Base-by-base conservation (phyloP, 768 basidiomycete genomes). In the Pulveroboletus sp. region DNA sequence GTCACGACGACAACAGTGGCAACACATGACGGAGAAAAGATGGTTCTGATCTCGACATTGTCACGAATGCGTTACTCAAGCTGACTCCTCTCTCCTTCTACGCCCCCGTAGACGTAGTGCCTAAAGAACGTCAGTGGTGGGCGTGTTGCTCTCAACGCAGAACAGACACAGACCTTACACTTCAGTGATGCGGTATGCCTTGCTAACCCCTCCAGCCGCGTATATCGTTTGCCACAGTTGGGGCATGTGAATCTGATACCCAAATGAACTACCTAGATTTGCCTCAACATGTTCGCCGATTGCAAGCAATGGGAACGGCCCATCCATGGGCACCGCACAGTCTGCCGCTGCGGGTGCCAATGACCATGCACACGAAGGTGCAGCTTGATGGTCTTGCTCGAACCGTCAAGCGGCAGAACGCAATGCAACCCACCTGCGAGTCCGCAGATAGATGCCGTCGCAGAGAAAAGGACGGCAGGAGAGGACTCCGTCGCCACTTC, bases 281-380 rank as follows among this genome's bases (percentile, higher is more conserved):
- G 47, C 36, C 52, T 51, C 14, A 47, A 28, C 4, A 48, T 30
- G 17, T 48, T 60, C 31, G 18, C 35, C 52, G 50, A 46, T 36
- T 36, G 39, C 36, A 49, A n/a, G 24, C 9, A 40, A 15, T 39
- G 21, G 4, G 38, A 31, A 43, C 55, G 57, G n/a, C 44, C 46
- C 8, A 14, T 18, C 55, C 60, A 58, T 1, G 52, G 47, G 30
- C 49, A 60, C 6, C 6, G 44, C 26, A 51, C 42, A 21, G 13
- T 2, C 28, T 27, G 36, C 13, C 31, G 33, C 17, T 40, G 42
- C 8, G 36, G 45, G 26, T 62, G 45, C 26, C 40, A 50, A 14
- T 51, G 36, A 9, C 41, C 40, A 24, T 59, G 57, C 37, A 46
- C 18, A 18, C 32, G 49, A 18, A 61, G 46, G 31, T 58, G 57